Base-by-base conservation (phyloP, 257 asterid genomes). In the Haberlea rhodopensis region DNA sequence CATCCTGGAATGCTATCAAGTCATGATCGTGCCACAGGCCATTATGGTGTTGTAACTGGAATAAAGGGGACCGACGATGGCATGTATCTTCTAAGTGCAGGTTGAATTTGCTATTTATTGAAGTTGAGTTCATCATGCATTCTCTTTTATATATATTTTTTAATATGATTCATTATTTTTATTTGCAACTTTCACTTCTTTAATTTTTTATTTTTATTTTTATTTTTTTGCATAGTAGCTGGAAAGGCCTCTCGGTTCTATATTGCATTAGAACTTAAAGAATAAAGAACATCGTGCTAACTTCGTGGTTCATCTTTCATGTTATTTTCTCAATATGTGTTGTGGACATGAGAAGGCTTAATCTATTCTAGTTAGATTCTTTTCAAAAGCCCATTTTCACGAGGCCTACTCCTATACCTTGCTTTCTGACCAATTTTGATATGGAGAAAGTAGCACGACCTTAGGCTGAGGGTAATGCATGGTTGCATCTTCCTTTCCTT, bases 41-140 rank as follows among this genome's bases (percentile, higher is more conserved):
- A 94, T 79, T 94, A 94, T 74, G 99, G 99, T 65, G 84, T 86
- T 69, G 94, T 94, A 43, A 83, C 89, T 74, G 94, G 96, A 75
- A 71, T 94, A 70, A 84, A 85, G 84, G 80, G 80, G 71, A 87
- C 97, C 27, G 82, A 71, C 31, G 97, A 94, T 80, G 99, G 99
- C 77, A 84, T 86, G 96, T 86, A 87, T 81, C 97, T 94, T 65
- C 82, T 94, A 24, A 87, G 95, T 84, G 94, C 99, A 90, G 99
- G 99, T 90, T 67, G 74, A 56, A 61, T 70, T 79, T 29, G 13
- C 74, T 73, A 53, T 54, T 21, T 31, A 15, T 37, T 52, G n/a
- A 60, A 53, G 68, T 5, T 15, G 34, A 13, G 28, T 29, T 25
- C 60, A 60, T 43, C 49, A 0, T 57, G n/a, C 55, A 22, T 26